phyloP scores from a whole-genome alignment of 495 filamentous ascomycete genomes.

The Chaetomium fimeti region DNA sequence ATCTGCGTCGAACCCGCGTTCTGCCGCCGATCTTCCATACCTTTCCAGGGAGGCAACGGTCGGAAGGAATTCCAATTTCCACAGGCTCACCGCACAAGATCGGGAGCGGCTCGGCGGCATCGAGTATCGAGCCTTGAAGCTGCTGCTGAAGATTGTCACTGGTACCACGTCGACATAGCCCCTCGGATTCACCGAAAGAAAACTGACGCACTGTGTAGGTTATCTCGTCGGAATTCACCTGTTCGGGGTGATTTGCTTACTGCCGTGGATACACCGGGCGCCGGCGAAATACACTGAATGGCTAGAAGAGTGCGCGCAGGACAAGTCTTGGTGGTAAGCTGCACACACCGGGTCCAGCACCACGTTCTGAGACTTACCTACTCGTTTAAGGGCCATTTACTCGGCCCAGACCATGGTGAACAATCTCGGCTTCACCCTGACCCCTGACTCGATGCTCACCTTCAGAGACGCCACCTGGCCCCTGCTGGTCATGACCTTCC shows the following conservation, averaged over 20 bases:
- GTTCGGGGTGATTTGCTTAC: conserved; percentile 62
- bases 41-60: conserved; percentile 84
- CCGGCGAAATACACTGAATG: conserved; percentile 55
- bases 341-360: neutral
- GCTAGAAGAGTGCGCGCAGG: conserved; percentile 58
- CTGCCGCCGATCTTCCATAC: conserved; percentile 62
- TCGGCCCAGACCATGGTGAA: conserved; percentile 78
- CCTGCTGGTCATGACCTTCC: conserved; percentile 66
- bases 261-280: conserved; percentile 71
- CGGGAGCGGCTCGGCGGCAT: conserved; percentile 86
- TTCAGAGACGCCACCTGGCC: conserved; percentile 70
- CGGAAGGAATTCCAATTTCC: conserved; percentile 81
- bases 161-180: conserved; percentile 17
- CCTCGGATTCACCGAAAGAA: neutral
- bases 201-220: conserved; percentile 33
- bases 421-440: conserved; percentile 79
- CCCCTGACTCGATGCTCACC: conserved; percentile 80
- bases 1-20: conserved; percentile 30
- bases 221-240: conserved; percentile 75
- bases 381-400: conserved; percentile 62
- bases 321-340: conserved; percentile 65
- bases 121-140: conserved; percentile 84
- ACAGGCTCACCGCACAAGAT: conserved; percentile 77
- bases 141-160: conserved; percentile 66
- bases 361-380: neutral